phyloP scores from a whole-genome alignment of 202 grass and related monocot genomes.

The Eragrostis tef region DNA sequence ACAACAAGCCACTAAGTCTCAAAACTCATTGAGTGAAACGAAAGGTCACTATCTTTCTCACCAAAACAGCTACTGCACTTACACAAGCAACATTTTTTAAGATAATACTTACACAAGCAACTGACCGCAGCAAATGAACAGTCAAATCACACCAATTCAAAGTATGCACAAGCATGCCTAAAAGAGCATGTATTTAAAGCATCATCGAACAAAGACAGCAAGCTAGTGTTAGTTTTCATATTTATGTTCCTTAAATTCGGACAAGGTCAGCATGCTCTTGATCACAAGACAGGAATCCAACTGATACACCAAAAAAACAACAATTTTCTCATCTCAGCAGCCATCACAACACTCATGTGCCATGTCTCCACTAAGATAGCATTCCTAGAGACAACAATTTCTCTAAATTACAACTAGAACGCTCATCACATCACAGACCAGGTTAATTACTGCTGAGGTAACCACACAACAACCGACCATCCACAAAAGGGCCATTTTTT shows the following conservation, averaged over 20 bases:
- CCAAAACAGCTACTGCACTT: neutral
- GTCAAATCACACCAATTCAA: neutral
- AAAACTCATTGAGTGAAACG: too few species aligned
- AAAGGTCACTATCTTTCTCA: neutral
- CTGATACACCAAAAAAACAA: neutral
- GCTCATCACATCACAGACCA: neutral
- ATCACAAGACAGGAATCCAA: conserved; percentile 2
- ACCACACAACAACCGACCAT: conserved; percentile 6
- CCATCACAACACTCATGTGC: neutral
- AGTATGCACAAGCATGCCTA: neutral
- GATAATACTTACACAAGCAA: neutral
- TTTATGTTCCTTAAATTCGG: neutral
- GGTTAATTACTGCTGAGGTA: conserved; percentile 5
- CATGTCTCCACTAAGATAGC: neutral
- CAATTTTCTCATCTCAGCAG: conserved; percentile 7
- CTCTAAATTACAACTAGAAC: neutral
- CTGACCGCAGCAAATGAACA: neutral
- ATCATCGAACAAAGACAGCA: neutral
- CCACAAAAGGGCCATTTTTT: conserved; percentile 3
- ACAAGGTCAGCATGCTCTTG: neutral
- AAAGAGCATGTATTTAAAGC: neutral
- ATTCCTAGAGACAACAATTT: neutral
- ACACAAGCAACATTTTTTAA: neutral
- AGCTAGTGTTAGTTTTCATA: neutral
- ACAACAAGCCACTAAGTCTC: neutral